Evolutionary conservation across 23 red algal species (phyloP).

Genomic region (Chondrus crispus): DNA sequence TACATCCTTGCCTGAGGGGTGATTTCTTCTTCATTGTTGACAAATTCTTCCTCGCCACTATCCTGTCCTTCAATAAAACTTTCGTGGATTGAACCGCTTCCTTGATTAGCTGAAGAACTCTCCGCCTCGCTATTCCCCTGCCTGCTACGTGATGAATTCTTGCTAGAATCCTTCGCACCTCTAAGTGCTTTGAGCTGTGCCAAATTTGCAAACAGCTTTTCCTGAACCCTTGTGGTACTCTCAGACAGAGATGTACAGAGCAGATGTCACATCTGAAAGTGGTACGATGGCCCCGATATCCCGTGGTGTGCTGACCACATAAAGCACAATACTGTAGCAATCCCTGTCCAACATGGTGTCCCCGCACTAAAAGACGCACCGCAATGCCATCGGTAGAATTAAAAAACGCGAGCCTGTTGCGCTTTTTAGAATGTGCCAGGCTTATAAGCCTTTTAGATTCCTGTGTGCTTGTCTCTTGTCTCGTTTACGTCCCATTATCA

Average conservation of each 20-base stretch:
- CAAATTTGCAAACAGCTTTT: background rate
- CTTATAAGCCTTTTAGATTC: background rate
- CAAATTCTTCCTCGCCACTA: too few species aligned
- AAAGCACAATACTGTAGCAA: background rate
- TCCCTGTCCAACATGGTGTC: constrained; percentile 4
- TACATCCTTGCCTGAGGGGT: too few species aligned
- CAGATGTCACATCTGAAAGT: background rate
- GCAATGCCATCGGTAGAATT: background rate
- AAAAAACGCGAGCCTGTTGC: constrained; percentile 25
- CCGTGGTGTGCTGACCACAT: constrained; percentile 2
- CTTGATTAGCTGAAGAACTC: too few species aligned
- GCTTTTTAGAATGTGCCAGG: constrained; percentile 1
- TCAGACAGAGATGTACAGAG: background rate
- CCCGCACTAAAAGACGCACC: constrained; percentile 11
- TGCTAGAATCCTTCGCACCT: background rate
- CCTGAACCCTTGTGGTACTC: background rate
- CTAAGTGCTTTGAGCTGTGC: background rate
- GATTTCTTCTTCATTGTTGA: too few species aligned
- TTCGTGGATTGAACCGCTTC: too few species aligned
- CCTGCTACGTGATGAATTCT: too few species aligned
- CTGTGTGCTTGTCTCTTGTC: too few species aligned
- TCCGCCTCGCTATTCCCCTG: too few species aligned
- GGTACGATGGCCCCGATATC: background rate
- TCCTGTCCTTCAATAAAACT: too few species aligned
- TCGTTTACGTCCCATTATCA: too few species aligned